phyloP scores from a whole-genome alignment of 345 rosid species.

The Gossypium herbaceum region DNA sequence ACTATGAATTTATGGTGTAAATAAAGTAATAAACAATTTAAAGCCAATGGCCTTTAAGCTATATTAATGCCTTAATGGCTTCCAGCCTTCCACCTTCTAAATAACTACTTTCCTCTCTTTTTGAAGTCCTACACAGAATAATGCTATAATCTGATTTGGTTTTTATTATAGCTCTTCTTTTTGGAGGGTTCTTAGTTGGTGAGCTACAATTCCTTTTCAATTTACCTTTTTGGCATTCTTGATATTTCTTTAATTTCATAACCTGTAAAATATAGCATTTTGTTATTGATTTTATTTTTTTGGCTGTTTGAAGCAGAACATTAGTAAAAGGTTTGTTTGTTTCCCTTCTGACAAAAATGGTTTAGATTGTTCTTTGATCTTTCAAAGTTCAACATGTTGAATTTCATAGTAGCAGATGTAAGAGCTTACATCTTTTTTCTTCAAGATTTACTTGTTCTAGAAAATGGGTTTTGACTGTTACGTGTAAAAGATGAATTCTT shows the following conservation, averaged over 20 bases:
- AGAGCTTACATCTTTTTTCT: background rate
- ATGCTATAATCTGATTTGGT: background rate
- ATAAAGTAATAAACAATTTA: background rate
- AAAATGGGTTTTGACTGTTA: background rate
- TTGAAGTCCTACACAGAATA: background rate
- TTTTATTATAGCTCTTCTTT: background rate
- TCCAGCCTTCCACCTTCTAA: conserved; percentile 36
- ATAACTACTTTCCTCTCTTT: background rate
- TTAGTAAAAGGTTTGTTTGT: background rate
- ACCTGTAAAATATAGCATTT: background rate
- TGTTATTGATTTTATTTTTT: background rate
- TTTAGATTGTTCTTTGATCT: background rate
- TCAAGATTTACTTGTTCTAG: no score
- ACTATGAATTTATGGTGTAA: background rate
- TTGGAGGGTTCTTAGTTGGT: conserved; percentile 36
- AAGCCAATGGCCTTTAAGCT: background rate
- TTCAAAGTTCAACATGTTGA: conserved; percentile 6
- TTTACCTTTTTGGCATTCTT: conserved; percentile 12
- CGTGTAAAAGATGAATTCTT: background rate
- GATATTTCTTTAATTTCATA: background rate
- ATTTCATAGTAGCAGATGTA: background rate
- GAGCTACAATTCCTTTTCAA: conserved; percentile 25
- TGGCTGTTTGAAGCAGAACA: background rate
- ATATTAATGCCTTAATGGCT: background rate
- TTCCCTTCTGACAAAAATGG: background rate